Base-by-base conservation (phyloP, 2,329 filamentous ascomycete species). In the Ambrosiella cleistominuta region DNA sequence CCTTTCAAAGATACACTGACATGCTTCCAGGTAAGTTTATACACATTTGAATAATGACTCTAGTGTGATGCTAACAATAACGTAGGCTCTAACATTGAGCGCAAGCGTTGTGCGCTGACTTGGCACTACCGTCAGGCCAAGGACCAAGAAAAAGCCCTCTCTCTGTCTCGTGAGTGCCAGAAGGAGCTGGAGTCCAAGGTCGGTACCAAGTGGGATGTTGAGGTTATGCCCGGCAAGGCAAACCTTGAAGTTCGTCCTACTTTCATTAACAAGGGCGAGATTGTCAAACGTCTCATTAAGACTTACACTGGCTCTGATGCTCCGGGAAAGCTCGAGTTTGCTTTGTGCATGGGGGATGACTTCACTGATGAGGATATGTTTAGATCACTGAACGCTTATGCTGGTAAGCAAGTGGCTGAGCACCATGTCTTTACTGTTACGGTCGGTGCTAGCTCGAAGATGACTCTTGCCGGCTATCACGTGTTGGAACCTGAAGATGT, bases 341-440 rank as follows among this genome's bases (percentile, higher is more conserved):
- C 94, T 9, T 76, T 97, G 56, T 98, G 93, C 70, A 73, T 90
- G 61, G 93, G 93, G 47, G 93, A 98, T 69, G 93, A 98, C 66
- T 94, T 93, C 64, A 98, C 93, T 5, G 93, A 98, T 67, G 93
- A 98, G 77, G 91, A 95, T 83, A 83, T 83, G 81, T 97, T 97
- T 80, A 86, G 88, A 58, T 84, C 88, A 12, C 77, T 97, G 50
- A 82, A 82, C 65, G 74, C 72, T 0, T 68, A 78, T 3, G 76
- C 74, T 1, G 76, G 72, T 68, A 77, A 66, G 66, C 82, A 71
- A 69, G 77, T 66, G 62, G 71, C 70, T 68, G 62, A 67, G 13
- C 73, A 88, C 40, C 80, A 89, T 66, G 80, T 95, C 62, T 97
- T 94, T 71, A 88, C 88, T 1, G 88, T 95, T 49, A 95, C 89